Conservation (phyloP, 176 grass and related monocot genomes). For the Eragrostis nindensis region DNA sequence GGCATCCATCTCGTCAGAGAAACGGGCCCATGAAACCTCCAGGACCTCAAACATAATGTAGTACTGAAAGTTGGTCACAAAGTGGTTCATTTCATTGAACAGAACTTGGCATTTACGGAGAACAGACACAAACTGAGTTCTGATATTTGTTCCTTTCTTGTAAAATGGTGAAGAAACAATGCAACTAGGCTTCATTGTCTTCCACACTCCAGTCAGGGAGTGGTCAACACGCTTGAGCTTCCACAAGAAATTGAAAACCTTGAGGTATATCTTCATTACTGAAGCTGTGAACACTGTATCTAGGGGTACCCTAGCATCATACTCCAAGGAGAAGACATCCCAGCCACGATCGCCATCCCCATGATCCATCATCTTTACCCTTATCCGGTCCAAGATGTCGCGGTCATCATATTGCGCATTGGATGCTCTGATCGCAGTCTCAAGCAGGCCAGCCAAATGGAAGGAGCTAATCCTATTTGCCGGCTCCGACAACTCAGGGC, state of each 20-base stretch:
- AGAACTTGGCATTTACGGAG: slow-evolving; percentile 95
- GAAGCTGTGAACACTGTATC: slow-evolving; percentile 89
- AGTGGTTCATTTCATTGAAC: slow-evolving; percentile 98
- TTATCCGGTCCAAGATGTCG: slow-evolving; percentile 87
- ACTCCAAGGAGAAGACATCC: slow-evolving; percentile 96
- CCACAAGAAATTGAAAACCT: slow-evolving; percentile 95
- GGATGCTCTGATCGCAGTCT: slow-evolving; percentile 87
- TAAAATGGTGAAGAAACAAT: slow-evolving; percentile 90
- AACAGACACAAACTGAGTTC: slow-evolving; percentile 67
- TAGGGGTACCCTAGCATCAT: slow-evolving; percentile 80
- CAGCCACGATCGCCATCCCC: slow-evolving; percentile 88
- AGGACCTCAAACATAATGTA: slow-evolving; percentile 99
- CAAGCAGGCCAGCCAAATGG: slow-evolving; percentile 87
- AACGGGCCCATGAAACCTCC: slow-evolving; percentile 87
- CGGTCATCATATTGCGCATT: slow-evolving; percentile 89
- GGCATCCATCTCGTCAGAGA: slow-evolving; percentile 93
- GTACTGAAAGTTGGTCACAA: slow-evolving; percentile 92
- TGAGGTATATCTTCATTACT: slow-evolving; percentile 96
- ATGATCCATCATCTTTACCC: slow-evolving; percentile 98
- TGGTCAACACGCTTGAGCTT: slow-evolving; percentile 91
- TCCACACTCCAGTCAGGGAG: slow-evolving; percentile 84
- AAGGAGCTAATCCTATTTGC: slow-evolving; percentile 96
- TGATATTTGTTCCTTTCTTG: slow-evolving; percentile 69
- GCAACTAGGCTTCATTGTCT: slow-evolving; percentile 91
- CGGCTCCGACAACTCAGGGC: slow-evolving; percentile 90